Evolutionary conservation across 2,329 filamentous ascomycete species (phyloP), one percentile per base, ranked within the genome.

Genomic region (Trichoderma simmonsii): DNA sequence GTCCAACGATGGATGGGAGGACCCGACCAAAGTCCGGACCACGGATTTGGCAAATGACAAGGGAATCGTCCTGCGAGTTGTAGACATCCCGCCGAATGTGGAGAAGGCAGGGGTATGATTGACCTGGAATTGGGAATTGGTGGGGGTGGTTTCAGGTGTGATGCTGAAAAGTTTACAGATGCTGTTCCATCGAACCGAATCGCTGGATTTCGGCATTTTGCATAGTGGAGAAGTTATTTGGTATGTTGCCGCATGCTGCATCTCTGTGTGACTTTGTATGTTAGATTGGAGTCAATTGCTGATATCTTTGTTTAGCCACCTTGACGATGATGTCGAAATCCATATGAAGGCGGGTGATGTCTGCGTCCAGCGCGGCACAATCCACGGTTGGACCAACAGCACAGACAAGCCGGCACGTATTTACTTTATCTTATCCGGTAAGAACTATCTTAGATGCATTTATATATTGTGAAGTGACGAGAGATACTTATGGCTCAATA

Each of bases 331-430:
- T 8, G 75, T 73, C 9, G 66, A 72, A 51, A 72, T 74, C 30
- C 73, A 74, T 1, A 60, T 76, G 43, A 73, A 73, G 34, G 65
- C 73, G 0, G 75, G 75, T 18, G 75, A 76, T 30, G 73, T 76
- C 12, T 75, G 74, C 21, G 73, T 76, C 6, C 75, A 76, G 71
- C 74, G 75, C 48, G 75, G 73, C 28, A 76, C 75, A 12, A 74
- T 75, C 5, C 75, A 76, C 57, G 75, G 72, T 18, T 76, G 75
- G 75, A 71, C 73, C 11, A 76, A 76, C 59, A 30, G 71, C 12
- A 72, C 73, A 3, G 71, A 75, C 21, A 65, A 75, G 51, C 72
- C 74, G n/a, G 73, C 74, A 7, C 71, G 75, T 1, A 39, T 76
- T 12, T 74, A 72, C 14, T 76, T 76, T 39, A 61, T 76, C 8